A percentile compares a stretch with the other conserved stretches of the same genome.
These are phyloP conservation scores for Benincasa hispida DNA, from an alignment of 306 rosid species.

Conservation along the genomic window DNA sequence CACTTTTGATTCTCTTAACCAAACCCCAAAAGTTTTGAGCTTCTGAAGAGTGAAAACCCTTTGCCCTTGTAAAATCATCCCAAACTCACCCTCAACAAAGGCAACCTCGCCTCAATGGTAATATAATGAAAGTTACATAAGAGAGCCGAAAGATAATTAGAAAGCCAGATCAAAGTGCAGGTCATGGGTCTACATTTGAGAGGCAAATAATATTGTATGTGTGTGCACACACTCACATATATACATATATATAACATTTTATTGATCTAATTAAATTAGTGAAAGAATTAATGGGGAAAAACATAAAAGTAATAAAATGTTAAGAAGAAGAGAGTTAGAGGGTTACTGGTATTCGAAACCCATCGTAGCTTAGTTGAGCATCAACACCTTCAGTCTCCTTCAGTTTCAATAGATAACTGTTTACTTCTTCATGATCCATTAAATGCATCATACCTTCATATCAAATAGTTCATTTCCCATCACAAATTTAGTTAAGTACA, in stretches of 20 bases:
- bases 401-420: conserved; percentile 39
- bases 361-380: conserved; percentile 80
- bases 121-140: background rate
- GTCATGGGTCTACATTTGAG: background rate
- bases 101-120: background rate
- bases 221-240: too few species aligned
- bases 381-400: conserved; percentile 73
- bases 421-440: conserved; percentile 91
- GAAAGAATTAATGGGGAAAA: background rate
- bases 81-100: background rate
- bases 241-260: background rate
- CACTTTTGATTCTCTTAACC: background rate
- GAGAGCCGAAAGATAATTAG: background rate
- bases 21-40: background rate
- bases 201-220: background rate
- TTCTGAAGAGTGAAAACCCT: background rate
- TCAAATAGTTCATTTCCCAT: background rate
- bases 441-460: conserved; percentile 90
- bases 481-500: background rate
- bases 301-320: background rate
- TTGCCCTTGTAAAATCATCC: background rate
- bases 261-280: background rate
- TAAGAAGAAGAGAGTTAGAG: conserved; percentile 18
- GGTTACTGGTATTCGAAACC: conserved; percentile 53
- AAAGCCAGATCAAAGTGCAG: background rate